These are phyloP conservation scores for Metschnikowia santaceciliae DNA, from an alignment of 805 yeast species.

Conservation along the genomic window DNA sequence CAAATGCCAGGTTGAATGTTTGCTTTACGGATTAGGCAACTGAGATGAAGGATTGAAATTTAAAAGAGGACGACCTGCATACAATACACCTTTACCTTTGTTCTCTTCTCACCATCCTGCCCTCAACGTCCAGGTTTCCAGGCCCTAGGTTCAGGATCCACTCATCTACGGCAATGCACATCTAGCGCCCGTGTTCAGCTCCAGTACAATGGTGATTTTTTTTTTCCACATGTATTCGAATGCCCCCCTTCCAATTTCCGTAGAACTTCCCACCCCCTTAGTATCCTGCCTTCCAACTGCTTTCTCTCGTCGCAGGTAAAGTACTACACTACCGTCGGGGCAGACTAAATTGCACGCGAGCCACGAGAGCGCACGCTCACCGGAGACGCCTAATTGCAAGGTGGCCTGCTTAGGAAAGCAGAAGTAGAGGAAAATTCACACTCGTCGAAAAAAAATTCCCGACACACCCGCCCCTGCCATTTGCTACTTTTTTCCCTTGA, in stretches of 20 bases:
- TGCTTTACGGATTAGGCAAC: not conserved
- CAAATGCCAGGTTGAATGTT: not conserved
- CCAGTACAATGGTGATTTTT: not conserved
- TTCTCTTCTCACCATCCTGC: not conserved
- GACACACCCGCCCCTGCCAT: conserved; percentile 7
- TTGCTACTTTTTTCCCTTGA: not conserved
- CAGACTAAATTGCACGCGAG: conserved; percentile 3
- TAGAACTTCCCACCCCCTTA: not conserved
- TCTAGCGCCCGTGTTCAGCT: not conserved
- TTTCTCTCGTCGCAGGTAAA: not conserved
- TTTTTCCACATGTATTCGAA: not conserved
- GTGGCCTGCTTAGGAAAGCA: conserved; percentile 14
- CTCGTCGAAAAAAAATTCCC: conserved; percentile 13
- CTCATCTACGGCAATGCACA: not conserved
- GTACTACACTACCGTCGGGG: not conserved
- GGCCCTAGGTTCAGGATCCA: not conserved
- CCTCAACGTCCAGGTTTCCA: not conserved
- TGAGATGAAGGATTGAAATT: not conserved
- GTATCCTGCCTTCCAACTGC: not conserved
- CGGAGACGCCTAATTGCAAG: conserved; percentile 10
- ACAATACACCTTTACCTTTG: not conserved
- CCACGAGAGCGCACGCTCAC: conserved; percentile 17
- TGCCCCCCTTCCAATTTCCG: not conserved
- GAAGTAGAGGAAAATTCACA: conserved; percentile 12
- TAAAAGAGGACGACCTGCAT: not conserved